Evolutionary conservation across 768 basidiomycete species (phyloP), one percentile per base, ranked within the genome.

Genomic region (Phaeolepiota aurea): DNA sequence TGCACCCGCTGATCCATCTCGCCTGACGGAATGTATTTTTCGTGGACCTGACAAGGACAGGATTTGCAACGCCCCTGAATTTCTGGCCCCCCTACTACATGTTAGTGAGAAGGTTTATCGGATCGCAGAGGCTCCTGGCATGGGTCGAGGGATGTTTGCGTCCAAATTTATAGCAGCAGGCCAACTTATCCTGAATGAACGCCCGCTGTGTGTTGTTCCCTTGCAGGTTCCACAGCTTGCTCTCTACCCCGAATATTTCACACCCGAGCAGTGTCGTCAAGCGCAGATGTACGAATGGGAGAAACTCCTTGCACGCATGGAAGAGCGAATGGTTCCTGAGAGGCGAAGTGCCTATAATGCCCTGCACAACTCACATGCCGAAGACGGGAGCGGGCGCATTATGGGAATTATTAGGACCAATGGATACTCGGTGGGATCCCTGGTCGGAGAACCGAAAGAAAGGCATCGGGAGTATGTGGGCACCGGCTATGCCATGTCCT

Each of bases 321-420:
- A 57, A 20, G 36, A 49, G 7, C 48, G 58, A 1, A 46, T 64
- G 56, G 3, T 34, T 16, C 46, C 38, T 10, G 49, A 55, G 4
- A 34, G 48, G 14, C 42, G 48, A 28, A 44, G 37, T 13, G 52
- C 50, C 7, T 62, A 53, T 18, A 47, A 54, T 40, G 53, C 36
- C 7, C 47, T 65, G 14, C 38, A 39, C 11, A 62, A 62, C 30
- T 46, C 42, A 23, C 57, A 60, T 21, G 41, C 45, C 10, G 44
- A 54, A 7, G 61, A 63, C 42, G 61, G 61, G 3, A 56, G 54
- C 19, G 62, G 62, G 1, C 61, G 58, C 0, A 41, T 62, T 16
- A 20, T 43, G 7, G 58, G 58, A 3, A 49, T 54, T 4, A 41
- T 54, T 7, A 45, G 59, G 7, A 64, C 61, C 2, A 64, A 62